Base-by-base conservation (phyloP, 805 yeast species). In the Nakazawaea ishiwadae region DNA sequence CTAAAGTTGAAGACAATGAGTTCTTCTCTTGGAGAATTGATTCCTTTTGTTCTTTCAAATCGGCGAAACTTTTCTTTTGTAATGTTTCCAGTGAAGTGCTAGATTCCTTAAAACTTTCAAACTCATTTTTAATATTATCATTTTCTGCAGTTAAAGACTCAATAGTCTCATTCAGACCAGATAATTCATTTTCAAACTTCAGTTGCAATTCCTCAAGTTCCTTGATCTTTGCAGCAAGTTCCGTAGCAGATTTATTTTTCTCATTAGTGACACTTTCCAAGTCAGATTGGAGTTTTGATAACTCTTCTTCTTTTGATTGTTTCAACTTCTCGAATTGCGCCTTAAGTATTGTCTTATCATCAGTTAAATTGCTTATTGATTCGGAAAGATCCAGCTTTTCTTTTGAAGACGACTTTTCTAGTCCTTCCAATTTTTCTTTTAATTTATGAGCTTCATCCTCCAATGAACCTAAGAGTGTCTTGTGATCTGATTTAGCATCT, bases 11-110 rank as follows among this genome's bases (percentile, higher is more conserved):
- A 12, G 56, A 50, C 27, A 63, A 41, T 0, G 68, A 58, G 30
- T 56, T 56, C 36, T 61, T 59, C 48, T 61, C 63, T 18, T 56
- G 59, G 14, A 52, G 53, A 4, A 52, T 44, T 1, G 58, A 55
- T 10, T 53, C 54, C 29, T 54, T 48, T 21, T 45, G 44, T 28
- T 59, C 63, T 19, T 52, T 53, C 42, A 58, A 40, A 2, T 50
- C 41, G 1, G 48, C 48, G 4, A 56, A 48, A 3, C 53, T 53
- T 17, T 48, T 50, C 33, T 57, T 59, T 29, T 46, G 40, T 4
- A 52, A 56, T n/a, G 54, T 47, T 33, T 59, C 61, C 4, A 56
- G 53, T 0, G 51, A 44, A 19, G 60, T 63, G 17, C 46, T 28
- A 5, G 36, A 9, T 23, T 29, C 34, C 18, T 31, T 26, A 12